Evolutionary conservation across 1,139 yeast species (phyloP).

Genomic region (Saccharomyces hybrid): DNA sequence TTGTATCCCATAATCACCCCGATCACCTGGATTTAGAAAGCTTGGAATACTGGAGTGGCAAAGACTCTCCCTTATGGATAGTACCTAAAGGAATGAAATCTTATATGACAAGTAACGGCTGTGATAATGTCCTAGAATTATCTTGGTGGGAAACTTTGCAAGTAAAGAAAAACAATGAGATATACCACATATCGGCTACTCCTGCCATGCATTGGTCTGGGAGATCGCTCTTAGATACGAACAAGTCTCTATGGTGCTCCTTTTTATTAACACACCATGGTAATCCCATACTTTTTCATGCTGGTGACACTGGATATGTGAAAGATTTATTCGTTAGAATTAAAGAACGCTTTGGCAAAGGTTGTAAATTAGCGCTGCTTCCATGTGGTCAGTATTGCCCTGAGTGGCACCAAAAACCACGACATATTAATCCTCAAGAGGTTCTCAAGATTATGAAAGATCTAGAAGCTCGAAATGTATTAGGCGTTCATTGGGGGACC

Average conservation of each 20-base stretch:
- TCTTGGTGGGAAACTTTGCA: constrained; percentile 83
- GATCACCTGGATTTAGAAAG: constrained; percentile 75
- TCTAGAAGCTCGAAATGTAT: constrained; percentile 50
- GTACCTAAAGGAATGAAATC: constrained; percentile 73
- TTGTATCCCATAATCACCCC: constrained; percentile 92
- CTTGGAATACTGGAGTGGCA: constrained; percentile 44
- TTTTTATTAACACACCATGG: constrained; percentile 60
- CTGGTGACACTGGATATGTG: constrained; percentile 91
- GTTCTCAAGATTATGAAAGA: constrained; percentile 61
- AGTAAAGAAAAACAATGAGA: constrained; percentile 39
- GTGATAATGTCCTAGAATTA: constrained; percentile 52
- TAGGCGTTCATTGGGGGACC: constrained; percentile 96
- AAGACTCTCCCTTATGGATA: constrained; percentile 51
- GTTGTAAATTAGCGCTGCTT: constrained; percentile 58
- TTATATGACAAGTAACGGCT: constrained; percentile 46
- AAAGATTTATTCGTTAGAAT: constrained; percentile 60
- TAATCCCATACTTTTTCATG: constrained; percentile 72
- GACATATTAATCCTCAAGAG: constrained; percentile 81
- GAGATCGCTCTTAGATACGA: constrained; percentile 65
- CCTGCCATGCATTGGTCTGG: constrained; percentile 99
- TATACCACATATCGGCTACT: constrained; percentile 75
- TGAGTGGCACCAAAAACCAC: constrained; percentile 85
- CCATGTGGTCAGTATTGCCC: constrained; percentile 97
- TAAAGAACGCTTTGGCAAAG: constrained; percentile 54
- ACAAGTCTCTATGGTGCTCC: constrained; percentile 81